Evolutionary conservation across 768 basidiomycete species (phyloP), one percentile per base, ranked within the genome.

Genomic region (Naganishia onofrii): DNA sequence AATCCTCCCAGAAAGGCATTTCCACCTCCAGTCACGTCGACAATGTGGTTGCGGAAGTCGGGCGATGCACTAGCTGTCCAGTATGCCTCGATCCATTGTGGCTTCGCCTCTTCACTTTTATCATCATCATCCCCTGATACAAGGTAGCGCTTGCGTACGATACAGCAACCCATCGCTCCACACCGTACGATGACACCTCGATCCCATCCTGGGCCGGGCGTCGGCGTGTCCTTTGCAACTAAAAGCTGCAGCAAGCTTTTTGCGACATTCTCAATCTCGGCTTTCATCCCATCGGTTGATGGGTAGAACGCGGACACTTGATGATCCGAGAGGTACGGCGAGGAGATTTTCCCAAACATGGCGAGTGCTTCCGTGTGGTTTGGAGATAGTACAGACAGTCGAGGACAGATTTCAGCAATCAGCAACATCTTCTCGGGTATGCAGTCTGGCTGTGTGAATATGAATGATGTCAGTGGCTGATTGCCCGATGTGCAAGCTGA

Each of bases 1-100:
- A 93, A 84, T 7, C 92, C 92, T 17, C 92, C 92, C 28, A 94
- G 83, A 79, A 94, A 95, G 70, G 87, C 85, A 79, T 95, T 95
- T 19, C 93, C 93, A n/a, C 91, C 92, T 53, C 93, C 91, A 8
- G 71, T 72, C 28, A 72, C 71, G 23, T 72, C 71, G 10, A 64
- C 54, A 36, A 72, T 68, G 29, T 56, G 29, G 17, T 34, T 32
- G 54, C 55, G 60, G 31, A 21, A 36, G 17, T 58, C 67, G 4
- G 48, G 19, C 15, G 66, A 48, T 32, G 31, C 54, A 9, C 8
- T 13, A 9, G 13, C 29, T 1, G 44, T 38, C 68, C 57, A 67
- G 28, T 67, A 71, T 4, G 66, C 57, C 15, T 26, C 44, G 26
- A 68, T 29, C 58, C 58, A 53, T 23, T 44, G 15, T 36, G 19